Percentiles rank a stretch among this genome's conserved stretches.
Conservation (phyloP, 805 yeast genomes). For the Ogataea glucozyma region DNA sequence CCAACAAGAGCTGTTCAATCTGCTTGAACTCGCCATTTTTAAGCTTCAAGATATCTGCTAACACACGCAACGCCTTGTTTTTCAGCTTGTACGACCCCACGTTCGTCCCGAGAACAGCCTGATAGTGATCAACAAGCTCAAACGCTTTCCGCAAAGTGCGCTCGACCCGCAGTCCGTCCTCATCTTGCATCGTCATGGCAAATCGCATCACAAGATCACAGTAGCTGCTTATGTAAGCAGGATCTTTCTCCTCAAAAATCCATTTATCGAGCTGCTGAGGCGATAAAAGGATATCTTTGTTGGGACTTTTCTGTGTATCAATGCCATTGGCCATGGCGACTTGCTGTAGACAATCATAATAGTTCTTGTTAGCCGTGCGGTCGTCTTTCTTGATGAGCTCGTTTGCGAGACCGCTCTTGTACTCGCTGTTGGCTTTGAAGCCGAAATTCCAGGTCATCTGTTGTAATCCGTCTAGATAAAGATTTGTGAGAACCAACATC, state of each 20-base stretch:
- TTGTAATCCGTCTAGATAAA: constrained; percentile 33
- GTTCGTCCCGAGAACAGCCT: constrained; percentile 20
- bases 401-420: constrained; percentile 40
- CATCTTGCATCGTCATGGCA: constrained; percentile 36
- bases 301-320: constrained; percentile 17
- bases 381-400: constrained; percentile 39
- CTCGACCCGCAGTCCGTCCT: constrained; percentile 27
- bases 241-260: constrained; percentile 34
- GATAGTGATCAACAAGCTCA: constrained; percentile 33
- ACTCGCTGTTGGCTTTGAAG: constrained; percentile 30
- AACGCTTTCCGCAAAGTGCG: constrained; percentile 33
- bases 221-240: constrained; percentile 35
- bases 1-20: constrained; percentile 34
- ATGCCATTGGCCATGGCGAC: constrained; percentile 33
- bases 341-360: constrained; percentile 33
- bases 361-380: constrained; percentile 36
- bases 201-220: constrained; percentile 42
- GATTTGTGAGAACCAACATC: constrained; percentile 34
- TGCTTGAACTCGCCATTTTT: constrained; percentile 21
- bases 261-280: constrained; percentile 26
- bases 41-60: constrained; percentile 35
- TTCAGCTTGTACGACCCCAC: constrained; percentile 33
- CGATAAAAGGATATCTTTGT: constrained; percentile 11
- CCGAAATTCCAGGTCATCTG: constrained; percentile 32
- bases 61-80: constrained; percentile 37